Percentiles rank a stretch among this genome's conserved stretches.
phyloP scores from a whole-genome alignment of 768 basidiomycete species.

The Tephrocybe sp. region DNA sequence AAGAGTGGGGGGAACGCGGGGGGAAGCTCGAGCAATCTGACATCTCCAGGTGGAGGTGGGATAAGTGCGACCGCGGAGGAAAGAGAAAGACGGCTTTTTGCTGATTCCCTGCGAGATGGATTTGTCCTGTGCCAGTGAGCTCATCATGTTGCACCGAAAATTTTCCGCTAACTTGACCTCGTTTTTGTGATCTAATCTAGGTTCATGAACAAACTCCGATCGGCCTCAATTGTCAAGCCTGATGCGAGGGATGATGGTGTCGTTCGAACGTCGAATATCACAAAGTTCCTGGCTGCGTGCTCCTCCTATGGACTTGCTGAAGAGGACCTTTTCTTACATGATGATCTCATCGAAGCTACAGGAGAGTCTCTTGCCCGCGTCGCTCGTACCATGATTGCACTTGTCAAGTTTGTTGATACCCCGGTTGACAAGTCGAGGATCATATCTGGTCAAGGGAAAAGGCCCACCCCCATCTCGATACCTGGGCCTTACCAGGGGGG shows the following conservation, averaged over 20 bases:
- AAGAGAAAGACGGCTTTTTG: slow-evolving; percentile 70
- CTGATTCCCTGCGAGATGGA: slow-evolving; percentile 79
- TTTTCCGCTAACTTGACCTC: slow-evolving; percentile 5
- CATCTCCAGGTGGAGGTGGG: slow-evolving; percentile 29
- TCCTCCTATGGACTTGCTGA: slow-evolving; percentile 62
- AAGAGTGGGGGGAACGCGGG: slow-evolving; percentile 47
- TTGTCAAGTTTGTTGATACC: slow-evolving; percentile 62
- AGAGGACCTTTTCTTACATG: slow-evolving; percentile 65
- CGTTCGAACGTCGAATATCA: slow-evolving; percentile 66
- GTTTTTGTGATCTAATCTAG: slow-evolving; percentile 42
- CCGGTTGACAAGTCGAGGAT: slow-evolving; percentile 47
- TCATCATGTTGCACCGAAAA: slow-evolving; percentile 13
- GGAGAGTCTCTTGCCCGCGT: slow-evolving; percentile 69
- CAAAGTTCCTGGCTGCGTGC: slow-evolving; percentile 77
- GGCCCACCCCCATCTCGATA: slow-evolving; percentile 19
- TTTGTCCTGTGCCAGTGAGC: slow-evolving; percentile 88
- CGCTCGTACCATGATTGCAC: slow-evolving; percentile 68
- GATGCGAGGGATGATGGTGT: slow-evolving; percentile 69
- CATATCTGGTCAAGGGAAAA: slow-evolving; percentile 41
- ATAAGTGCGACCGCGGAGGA: slow-evolving; percentile 64
- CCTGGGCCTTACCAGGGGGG: slow-evolving; percentile 35
- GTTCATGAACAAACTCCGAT: slow-evolving; percentile 76
- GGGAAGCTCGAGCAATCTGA: slow-evolving; percentile 43
- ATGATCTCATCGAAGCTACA: slow-evolving; percentile 65
- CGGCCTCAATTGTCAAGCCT: slow-evolving; percentile 57